phyloP scores from a whole-genome alignment of 805 yeast species.

The Wickerhamiella galacta region DNA sequence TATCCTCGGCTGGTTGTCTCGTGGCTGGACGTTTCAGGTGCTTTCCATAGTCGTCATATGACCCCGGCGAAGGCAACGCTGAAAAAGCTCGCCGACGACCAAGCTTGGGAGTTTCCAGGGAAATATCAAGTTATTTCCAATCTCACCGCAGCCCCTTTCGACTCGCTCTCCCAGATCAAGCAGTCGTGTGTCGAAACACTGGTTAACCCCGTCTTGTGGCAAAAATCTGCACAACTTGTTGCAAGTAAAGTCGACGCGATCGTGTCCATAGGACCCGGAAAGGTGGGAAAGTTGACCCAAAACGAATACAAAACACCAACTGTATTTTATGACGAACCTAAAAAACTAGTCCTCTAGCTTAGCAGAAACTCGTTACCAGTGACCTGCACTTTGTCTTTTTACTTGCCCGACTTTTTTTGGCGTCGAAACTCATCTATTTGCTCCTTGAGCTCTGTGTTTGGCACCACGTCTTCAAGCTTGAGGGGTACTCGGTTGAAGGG shows the following conservation, averaged over 20 bases:
- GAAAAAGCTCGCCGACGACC: constrained; percentile 11
- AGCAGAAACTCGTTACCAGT: not conserved
- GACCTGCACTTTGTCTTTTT: not conserved
- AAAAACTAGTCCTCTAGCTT: not conserved
- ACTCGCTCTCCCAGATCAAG: constrained; percentile 16
- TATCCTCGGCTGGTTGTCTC: constrained; percentile 17
- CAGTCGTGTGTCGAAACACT: constrained; percentile 15
- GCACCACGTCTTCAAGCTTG: constrained; percentile 72
- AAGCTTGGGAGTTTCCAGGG: constrained; percentile 11
- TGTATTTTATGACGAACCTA: constrained; percentile 1
- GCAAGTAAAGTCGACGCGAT: constrained; percentile 9
- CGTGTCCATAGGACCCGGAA: constrained; percentile 19
- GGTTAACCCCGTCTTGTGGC: constrained; percentile 21
- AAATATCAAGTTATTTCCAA: constrained; percentile 18
- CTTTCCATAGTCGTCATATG: constrained; percentile 32
- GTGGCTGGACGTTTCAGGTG: constrained; percentile 30
- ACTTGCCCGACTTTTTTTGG: constrained; percentile 24
- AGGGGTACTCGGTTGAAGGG: constrained; percentile 92
- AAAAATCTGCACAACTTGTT: constrained; percentile 13
- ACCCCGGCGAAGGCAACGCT: constrained; percentile 25
- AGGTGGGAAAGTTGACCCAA: constrained; percentile 15
- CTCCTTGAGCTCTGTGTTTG: constrained; percentile 50
- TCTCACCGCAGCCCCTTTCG: constrained; percentile 20
- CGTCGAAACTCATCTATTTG: constrained; percentile 43
- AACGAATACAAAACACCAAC: constrained; percentile 2